phyloP scores from a whole-genome alignment of 2,329 filamentous ascomycete species.

The Fusarium sp. region DNA sequence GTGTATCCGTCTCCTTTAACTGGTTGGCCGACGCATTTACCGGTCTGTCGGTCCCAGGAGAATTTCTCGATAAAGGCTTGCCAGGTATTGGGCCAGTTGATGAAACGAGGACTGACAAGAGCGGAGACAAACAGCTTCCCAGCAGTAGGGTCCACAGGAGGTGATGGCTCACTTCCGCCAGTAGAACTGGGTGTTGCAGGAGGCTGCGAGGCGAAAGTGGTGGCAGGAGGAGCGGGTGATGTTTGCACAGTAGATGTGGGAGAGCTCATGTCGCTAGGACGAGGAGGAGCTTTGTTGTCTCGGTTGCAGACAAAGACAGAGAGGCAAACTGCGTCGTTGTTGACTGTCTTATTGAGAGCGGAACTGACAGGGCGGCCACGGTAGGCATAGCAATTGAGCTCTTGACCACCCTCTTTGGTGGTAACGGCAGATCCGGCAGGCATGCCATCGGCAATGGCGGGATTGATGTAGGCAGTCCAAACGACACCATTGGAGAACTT shows the following conservation, averaged over 20 bases:
- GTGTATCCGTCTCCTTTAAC: conserved; percentile 53
- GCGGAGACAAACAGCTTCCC: conserved; percentile 51
- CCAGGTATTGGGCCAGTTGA: conserved; percentile 57
- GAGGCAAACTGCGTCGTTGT: conserved; percentile 54
- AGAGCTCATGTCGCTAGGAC: conserved; percentile 53
- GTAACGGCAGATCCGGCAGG: conserved; percentile 56
- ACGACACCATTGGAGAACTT: conserved; percentile 55
- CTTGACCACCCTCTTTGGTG: conserved; percentile 55
- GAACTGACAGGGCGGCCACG: conserved; percentile 56
- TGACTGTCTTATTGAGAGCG: conserved; percentile 56
- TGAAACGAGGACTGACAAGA: conserved; percentile 54
- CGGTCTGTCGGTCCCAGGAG: conserved; percentile 55
- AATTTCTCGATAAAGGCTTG: conserved; percentile 56
- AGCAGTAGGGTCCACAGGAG: conserved; percentile 48
- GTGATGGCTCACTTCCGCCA: conserved; percentile 46
- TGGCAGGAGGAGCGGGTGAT: conserved; percentile 50
- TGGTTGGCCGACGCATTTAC: conserved; percentile 51
- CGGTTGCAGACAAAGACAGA: conserved; percentile 59
- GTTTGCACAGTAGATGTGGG: conserved; percentile 53
- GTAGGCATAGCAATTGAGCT: conserved; percentile 58
- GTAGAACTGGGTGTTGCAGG: conserved; percentile 46
- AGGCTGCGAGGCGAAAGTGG: conserved; percentile 50
- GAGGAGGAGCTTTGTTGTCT: conserved; percentile 50
- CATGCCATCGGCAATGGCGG: conserved; percentile 56
- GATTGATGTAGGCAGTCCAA: conserved; percentile 59